A percentile compares a stretch with the other conserved stretches of the same genome.
phyloP scores from a whole-genome alignment of 176 grass and related monocot species.

The Tillandsia leiboldiana region DNA sequence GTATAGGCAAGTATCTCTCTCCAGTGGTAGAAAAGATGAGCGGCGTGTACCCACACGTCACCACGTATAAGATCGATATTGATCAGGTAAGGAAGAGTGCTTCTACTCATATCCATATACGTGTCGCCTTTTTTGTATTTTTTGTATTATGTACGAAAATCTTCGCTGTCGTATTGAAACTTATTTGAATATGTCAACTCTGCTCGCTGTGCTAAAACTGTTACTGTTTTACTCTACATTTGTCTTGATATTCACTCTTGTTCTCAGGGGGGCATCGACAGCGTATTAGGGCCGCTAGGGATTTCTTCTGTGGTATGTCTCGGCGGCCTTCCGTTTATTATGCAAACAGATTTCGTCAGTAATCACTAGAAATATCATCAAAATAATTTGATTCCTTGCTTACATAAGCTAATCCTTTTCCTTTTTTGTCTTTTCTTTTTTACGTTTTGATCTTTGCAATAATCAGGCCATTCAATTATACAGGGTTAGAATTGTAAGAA shows the following conservation, averaged over 20 bases:
- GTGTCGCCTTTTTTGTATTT: not conserved
- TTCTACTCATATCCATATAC: not conserved
- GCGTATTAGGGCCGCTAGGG: constrained; percentile 23
- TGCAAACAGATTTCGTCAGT: not conserved
- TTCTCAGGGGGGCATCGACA: constrained; percentile 37
- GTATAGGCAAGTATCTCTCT: constrained; percentile 31
- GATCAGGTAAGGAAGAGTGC: constrained; percentile 27
- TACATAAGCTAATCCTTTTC: not conserved
- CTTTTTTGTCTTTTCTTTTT: too few species aligned
- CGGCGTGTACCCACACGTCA: constrained; percentile 30
- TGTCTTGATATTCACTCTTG: not conserved
- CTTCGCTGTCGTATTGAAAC: not conserved
- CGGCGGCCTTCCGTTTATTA: not conserved
- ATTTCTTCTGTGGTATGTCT: constrained; percentile 42
- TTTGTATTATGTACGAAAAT: not conserved
- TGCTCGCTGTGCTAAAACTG: not conserved
- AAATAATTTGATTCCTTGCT: not conserved
- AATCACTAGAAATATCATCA: not conserved
- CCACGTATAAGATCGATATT: constrained; percentile 40
- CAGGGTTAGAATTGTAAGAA: too few species aligned
- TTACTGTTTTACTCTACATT: not conserved
- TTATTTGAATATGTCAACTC: not conserved
- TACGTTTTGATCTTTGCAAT: too few species aligned
- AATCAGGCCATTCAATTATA: too few species aligned
- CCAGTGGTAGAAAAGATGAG: constrained; percentile 40